A percentile compares a stretch with the other conserved stretches of the same genome.
phyloP scores from a whole-genome alignment of 345 rosid species.

The Melaleuca alternifolia region DNA sequence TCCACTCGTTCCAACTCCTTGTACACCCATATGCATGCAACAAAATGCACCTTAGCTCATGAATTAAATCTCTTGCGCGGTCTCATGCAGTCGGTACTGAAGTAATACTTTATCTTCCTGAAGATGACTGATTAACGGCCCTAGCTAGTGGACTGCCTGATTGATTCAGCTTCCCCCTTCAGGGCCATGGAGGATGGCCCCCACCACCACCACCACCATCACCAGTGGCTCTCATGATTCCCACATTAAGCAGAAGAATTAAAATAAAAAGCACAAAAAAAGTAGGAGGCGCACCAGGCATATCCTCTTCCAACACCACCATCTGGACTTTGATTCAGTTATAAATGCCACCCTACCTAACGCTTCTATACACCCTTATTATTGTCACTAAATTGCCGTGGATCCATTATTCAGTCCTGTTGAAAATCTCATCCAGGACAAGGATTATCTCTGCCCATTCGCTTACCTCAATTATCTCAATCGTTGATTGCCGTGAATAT shows the following conservation, averaged over 20 bases:
- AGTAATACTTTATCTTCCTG: not conserved
- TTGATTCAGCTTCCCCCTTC: not conserved
- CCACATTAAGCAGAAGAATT: not conserved
- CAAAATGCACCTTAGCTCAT: not conserved
- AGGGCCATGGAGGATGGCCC: not conserved
- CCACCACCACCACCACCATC: not conserved
- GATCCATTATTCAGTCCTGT: not conserved
- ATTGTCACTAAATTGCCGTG: not conserved
- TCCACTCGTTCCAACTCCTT: not conserved
- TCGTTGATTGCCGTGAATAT: not conserved
- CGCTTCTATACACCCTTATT: not conserved
- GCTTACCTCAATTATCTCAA: not conserved
- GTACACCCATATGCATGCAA: not conserved
- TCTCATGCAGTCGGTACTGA: not conserved
- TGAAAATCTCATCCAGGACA: not conserved
- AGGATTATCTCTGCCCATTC: not conserved
- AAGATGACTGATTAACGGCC: not conserved
- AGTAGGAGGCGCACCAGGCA: slow-evolving; percentile 12
- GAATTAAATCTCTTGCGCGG: not conserved
- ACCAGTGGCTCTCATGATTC: slow-evolving; percentile 19
- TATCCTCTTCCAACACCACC: not conserved
- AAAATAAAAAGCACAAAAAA: slow-evolving; percentile 21
- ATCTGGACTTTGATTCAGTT: not conserved
- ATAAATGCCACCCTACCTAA: not conserved
- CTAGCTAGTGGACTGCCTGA: not conserved